These are phyloP conservation scores for Mucor lusitanicus DNA, from an alignment of 371 early-diverging fungal genomes.

Conservation along the genomic window DNA sequence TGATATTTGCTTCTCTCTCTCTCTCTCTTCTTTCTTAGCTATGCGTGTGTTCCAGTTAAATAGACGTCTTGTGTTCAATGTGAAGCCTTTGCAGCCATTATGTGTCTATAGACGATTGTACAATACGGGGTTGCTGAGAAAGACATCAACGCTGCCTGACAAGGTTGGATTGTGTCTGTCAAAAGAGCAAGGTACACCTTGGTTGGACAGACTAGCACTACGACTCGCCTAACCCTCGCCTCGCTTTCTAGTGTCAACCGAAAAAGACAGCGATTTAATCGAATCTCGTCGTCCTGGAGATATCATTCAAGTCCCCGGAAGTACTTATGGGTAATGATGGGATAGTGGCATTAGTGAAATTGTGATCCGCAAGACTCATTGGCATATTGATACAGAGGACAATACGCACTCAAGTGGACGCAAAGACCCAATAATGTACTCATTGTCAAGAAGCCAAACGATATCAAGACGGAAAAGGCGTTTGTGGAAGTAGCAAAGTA, in stretches of 20 bases:
- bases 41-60: constrained; percentile 4
- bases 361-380: neutral
- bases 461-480: constrained; percentile 66
- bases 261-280: constrained; percentile 21
- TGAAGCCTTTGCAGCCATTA: neutral
- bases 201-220: neutral
- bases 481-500: constrained; percentile 67
- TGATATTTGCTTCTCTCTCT: neutral
- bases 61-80: neutral
- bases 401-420: constrained; percentile 63
- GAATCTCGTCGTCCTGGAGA: constrained; percentile 30
- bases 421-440: constrained; percentile 72
- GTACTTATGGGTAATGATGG: constrained; percentile 56
- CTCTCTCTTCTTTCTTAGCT: neutral
- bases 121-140: constrained; percentile 12
- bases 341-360: neutral
- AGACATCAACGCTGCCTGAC: constrained; percentile 14
- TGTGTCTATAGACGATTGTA: constrained; percentile 3
- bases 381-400: constrained; percentile 36
- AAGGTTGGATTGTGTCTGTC: constrained; percentile 21
- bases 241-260: neutral
- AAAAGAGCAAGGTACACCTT: constrained; percentile 5
- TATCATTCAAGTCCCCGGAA: constrained; percentile 61
- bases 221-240: neutral
- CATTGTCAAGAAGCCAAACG: constrained; percentile 79